Base-by-base conservation (phyloP, 306 rosid species). In the Inga oerstediana region DNA sequence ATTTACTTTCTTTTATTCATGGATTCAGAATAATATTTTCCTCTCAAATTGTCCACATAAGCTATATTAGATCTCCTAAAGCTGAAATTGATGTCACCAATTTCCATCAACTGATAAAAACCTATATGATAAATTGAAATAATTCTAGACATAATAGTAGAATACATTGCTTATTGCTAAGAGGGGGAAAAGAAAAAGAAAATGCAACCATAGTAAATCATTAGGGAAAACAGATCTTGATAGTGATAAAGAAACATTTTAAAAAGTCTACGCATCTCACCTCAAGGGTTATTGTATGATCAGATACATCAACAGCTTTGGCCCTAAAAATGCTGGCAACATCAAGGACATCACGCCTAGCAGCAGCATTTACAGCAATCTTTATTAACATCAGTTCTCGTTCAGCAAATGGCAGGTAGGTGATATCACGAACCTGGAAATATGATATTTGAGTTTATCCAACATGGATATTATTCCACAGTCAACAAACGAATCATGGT, bases 291-390 rank as follows among this genome's bases (percentile, higher is more conserved):
- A 93, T 80, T 49, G 98, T 91, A 79, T 92, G 94, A 78, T 84
- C 98, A 17, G 98, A 93, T 79, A 93, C 98, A 64, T 93, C 98
- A 76, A 93, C 93, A 30, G 97, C 94, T 83, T 43, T 89, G 83
- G 92, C 98, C 88, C 97, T 88, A 83, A 93, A 93, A 80, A 93
- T 93, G 83, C 88, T 90, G 80, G 97, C 98, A 80, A 93, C 85
- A 86, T 93, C 98, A 59, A 93, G 97, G 66, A 93, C 94, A 82
- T 93, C 97, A 74, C 94, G 89, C 24, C 98, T 89, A 72, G 97
- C 97, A 78, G 89, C 87, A 86, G 97, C 90, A 86, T 93, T 90
- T 24, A 85, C 98, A 30, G 94, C 98, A 84, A 93, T 90, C 84
- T 93, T 93, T 82, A 93, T 90, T 79, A 93, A 83, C 93, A 90